phyloP scores from a whole-genome alignment of 345 rosid genomes.

The Brassica nigra region DNA sequence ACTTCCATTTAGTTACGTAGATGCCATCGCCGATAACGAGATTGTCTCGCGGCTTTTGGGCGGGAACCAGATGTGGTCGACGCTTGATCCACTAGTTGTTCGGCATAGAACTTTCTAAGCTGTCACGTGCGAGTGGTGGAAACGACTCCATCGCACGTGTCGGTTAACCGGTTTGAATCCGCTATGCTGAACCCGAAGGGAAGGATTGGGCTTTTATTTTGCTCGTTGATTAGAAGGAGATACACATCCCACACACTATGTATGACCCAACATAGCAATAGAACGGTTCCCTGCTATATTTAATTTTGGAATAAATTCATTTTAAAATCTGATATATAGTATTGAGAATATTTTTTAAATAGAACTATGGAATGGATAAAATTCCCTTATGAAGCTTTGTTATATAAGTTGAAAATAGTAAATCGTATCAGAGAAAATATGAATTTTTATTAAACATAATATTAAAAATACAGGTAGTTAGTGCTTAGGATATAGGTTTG shows the following conservation, averaged over 20 bases:
- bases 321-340: neutral
- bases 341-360: neutral
- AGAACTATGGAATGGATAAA: neutral
- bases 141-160: constrained; percentile 9
- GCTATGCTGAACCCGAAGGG: neutral
- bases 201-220: constrained; percentile 7
- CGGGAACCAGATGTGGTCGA: constrained; percentile 60
- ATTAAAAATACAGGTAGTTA: neutral
- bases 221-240: neutral
- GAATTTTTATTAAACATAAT: neutral
- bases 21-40: constrained; percentile 45
- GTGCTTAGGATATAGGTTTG: neutral
- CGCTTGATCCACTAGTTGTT: constrained; percentile 74
- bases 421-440: neutral
- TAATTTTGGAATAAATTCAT: neutral
- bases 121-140: constrained; percentile 25
- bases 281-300: neutral
- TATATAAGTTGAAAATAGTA: neutral
- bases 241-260: neutral
- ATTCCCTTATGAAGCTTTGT: neutral
- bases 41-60: constrained; percentile 45
- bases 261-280: constrained; percentile 1
- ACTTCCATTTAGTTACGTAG: constrained; percentile 52
- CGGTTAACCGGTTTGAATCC: neutral
- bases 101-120: constrained; percentile 41